phyloP scores from a whole-genome alignment of 2,329 filamentous ascomycete genomes.

The Colletotrichum neosansevieriae region DNA sequence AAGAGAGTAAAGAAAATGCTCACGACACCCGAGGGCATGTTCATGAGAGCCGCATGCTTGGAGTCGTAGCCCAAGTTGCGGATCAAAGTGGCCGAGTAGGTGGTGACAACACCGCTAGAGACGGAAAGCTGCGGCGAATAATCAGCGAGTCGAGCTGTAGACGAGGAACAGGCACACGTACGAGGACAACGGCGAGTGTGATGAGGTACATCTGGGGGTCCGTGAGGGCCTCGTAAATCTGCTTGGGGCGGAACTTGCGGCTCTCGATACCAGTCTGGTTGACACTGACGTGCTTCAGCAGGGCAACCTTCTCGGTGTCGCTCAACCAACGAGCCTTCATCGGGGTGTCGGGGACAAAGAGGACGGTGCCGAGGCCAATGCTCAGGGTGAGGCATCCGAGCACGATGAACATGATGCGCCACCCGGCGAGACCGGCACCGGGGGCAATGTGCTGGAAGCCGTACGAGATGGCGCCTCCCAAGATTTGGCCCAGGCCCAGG shows the following conservation, averaged over 20 bases:
- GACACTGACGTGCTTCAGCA: slow-evolving; percentile 65
- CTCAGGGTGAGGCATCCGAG: slow-evolving; percentile 56
- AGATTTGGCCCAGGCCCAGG: slow-evolving; percentile 68
- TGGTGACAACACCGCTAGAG: slow-evolving; percentile 66
- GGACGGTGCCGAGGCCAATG: slow-evolving; percentile 53
- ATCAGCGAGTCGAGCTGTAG: not conserved
- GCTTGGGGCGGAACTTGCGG: slow-evolving; percentile 63
- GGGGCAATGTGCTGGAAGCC: slow-evolving; percentile 66
- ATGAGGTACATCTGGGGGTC: slow-evolving; percentile 67
- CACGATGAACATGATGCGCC: slow-evolving; percentile 60
- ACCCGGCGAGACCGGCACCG: slow-evolving; percentile 49
- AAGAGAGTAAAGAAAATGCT: slow-evolving; percentile 65
- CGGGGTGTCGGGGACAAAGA: slow-evolving; percentile 61
- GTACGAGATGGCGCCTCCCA: slow-evolving; percentile 60
- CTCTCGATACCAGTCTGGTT: slow-evolving; percentile 71
- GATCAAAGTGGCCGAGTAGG: slow-evolving; percentile 67
- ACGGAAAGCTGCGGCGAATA: slow-evolving; percentile 54
- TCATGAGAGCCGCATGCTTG: slow-evolving; percentile 62
- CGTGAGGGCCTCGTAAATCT: slow-evolving; percentile 63
- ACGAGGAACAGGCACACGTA: slow-evolving; percentile 45
- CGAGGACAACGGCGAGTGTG: slow-evolving; percentile 60
- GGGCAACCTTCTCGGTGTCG: slow-evolving; percentile 53
- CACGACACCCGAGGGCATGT: slow-evolving; percentile 65
- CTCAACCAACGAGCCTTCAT: slow-evolving; percentile 54
- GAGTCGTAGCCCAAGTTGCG: slow-evolving; percentile 59